Base-by-base conservation (phyloP, 257 asterid species). In the Paraleonurus japonicus region DNA sequence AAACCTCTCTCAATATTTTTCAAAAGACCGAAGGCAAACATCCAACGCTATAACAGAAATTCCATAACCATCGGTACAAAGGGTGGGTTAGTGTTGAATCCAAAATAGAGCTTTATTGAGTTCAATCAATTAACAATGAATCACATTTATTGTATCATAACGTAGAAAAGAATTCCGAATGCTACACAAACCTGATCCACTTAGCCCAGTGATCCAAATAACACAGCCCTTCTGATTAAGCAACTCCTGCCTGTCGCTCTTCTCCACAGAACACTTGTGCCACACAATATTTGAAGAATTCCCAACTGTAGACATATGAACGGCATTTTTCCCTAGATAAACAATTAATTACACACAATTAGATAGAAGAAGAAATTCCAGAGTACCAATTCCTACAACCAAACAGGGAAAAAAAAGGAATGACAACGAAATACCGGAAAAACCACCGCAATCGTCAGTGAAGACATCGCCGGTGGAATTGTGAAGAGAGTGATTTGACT, bases 181-280 rank as follows among this genome's bases (percentile, higher is more conserved):
- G 47, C n/a, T 35, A 17, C 7, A 81, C 94, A 75, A 64, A 95
- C 99, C 99, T 85, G 99, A 95, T 83, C 99, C 99, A 78, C 99
- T 95, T 26, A 95, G 89, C 33, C 99, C 99, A 68, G 99, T 95
- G 64, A 95, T 84, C 99, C 99, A 95, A 79, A 95, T 75, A 69
- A 92, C 97, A 83, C 98, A 90, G 16, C 99, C 99, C 84, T 87
- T 95, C 77, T 95, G 99, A 80, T 86, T 90, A 73, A 95, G 97
- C 89, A 95, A 75, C 65, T 81, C 83, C 81, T 95, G 79, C 78
- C 99, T 83, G 45, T 92, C 96, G 30, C 74, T 79, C 82, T 86
- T 95, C 47, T 85, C 93, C 50, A 95, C 95, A 39, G 97, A 75
- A 66, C 98, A 90, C 74, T 88, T 87, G 81, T 95, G 99, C 99